These are phyloP conservation scores for Rhododendron ovatum DNA, from an alignment of 148 eudicot genomes.

Conservation along the genomic window DNA sequence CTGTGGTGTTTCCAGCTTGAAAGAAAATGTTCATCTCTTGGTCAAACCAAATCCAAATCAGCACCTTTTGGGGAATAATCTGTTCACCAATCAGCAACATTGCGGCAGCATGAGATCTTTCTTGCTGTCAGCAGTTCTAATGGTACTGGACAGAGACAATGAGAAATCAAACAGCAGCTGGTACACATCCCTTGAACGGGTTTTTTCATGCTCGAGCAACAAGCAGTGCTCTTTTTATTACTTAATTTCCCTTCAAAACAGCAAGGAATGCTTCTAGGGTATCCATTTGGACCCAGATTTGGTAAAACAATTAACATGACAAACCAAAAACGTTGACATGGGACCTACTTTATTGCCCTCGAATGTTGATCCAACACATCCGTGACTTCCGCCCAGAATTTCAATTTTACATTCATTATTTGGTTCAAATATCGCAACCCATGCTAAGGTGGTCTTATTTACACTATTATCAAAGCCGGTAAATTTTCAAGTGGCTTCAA, in stretches of 20 bases:
- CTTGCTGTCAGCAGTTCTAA: constrained; percentile 37
- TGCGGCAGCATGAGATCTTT: constrained; percentile 65
- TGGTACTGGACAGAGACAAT: constrained; percentile 50
- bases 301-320: not conserved
- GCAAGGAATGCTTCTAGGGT: not conserved
- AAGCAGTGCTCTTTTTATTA: not conserved
- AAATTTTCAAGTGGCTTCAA: not conserved
- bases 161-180: constrained; percentile 14
- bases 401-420: not conserved
- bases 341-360: not conserved
- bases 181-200: too few relatives aligned
- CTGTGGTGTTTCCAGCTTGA: constrained; percentile 41
- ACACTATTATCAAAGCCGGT: not conserved
- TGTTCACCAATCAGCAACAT: constrained; percentile 63
- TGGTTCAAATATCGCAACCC: not conserved
- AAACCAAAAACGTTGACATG: not conserved
- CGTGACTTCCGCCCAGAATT: not conserved
- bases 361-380: not conserved
- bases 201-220: not conserved
- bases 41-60: constrained; percentile 76
- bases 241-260: not conserved
- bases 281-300: not conserved
- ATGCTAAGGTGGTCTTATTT: not conserved
- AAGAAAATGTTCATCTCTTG: constrained; percentile 53
- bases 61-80: constrained; percentile 59